A percentile compares a stretch with the other conserved stretches of the same genome.
phyloP scores from a whole-genome alignment of 805 yeast species.

The Candida incommunis region DNA sequence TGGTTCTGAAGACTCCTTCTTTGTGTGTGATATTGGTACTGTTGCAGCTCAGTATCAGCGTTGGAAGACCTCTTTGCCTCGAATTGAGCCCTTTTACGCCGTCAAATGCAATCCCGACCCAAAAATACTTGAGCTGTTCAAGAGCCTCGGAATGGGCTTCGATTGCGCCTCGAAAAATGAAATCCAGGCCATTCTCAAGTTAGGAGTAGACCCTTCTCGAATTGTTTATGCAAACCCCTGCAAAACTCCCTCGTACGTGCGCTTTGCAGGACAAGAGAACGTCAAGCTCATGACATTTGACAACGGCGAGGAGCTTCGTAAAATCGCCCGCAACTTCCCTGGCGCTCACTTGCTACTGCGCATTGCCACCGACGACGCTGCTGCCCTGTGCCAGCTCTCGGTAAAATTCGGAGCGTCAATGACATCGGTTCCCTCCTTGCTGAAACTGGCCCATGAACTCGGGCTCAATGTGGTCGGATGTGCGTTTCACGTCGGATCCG shows the following conservation, averaged over 20 bases:
- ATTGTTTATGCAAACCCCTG: conserved; percentile 92
- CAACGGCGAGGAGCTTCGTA: conserved; percentile 69
- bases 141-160: conserved; percentile 55
- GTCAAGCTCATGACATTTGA: conserved; percentile 79
- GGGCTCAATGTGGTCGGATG: conserved; percentile 65
- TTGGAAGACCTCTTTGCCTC: conserved; percentile 57
- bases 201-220: conserved; percentile 50
- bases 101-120: conserved; percentile 82
- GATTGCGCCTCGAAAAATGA: conserved; percentile 91
- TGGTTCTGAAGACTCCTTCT: conserved; percentile 77
- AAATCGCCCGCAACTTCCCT: conserved; percentile 56
- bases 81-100: conserved; percentile 80
- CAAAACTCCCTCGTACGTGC: conserved; percentile 69
- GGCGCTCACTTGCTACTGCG: conserved; percentile 58
- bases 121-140: conserved; percentile 42
- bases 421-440: conserved; percentile 35
- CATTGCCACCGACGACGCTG: conserved; percentile 77
- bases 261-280: conserved; percentile 43
- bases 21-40: conserved; percentile 72
- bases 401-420: conserved; percentile 80
- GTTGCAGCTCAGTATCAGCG: conserved; percentile 43
- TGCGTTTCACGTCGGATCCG: conserved; percentile 93
- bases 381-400: conserved; percentile 73
- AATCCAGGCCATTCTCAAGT: conserved; percentile 46
- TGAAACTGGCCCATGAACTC: conserved; percentile 46